Evolutionary conservation across 257 asterid species (phyloP).

Genomic region (Marsdenia floribunda): DNA sequence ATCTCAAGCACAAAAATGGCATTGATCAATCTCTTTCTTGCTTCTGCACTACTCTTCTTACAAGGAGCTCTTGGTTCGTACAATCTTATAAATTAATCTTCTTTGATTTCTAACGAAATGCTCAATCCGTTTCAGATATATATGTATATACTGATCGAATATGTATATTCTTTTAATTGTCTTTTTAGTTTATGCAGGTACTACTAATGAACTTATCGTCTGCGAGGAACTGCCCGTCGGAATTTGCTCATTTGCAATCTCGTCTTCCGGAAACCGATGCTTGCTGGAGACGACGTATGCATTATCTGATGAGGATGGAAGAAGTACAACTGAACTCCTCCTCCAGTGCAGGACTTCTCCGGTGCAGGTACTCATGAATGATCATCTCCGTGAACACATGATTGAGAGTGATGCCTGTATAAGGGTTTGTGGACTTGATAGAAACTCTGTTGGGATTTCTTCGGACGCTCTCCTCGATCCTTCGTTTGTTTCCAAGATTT

Average conservation of each 20-base stretch:
- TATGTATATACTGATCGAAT: too few species aligned
- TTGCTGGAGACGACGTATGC: constrained; percentile 44
- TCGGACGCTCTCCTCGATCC: constrained; percentile 24
- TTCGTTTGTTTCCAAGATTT: constrained; percentile 17
- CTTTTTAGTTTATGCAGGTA: constrained; percentile 26
- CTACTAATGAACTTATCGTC: constrained; percentile 24
- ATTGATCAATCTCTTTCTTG: constrained; percentile 6
- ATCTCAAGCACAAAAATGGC: constrained; percentile 1
- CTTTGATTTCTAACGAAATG: too few species aligned
- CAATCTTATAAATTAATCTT: too few species aligned
- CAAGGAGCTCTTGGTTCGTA: constrained; percentile 4
- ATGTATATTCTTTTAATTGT: too few species aligned
- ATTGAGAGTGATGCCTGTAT: constrained; percentile 27
- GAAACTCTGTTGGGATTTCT: constrained; percentile 30
- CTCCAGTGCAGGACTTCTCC: constrained; percentile 57
- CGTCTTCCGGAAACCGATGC: constrained; percentile 69
- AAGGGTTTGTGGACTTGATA: constrained; percentile 24
- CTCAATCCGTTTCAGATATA: too few species aligned
- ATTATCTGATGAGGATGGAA: constrained; percentile 9
- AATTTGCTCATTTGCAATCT: constrained; percentile 51
- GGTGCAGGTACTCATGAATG: background rate
- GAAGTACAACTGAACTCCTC: constrained; percentile 11
- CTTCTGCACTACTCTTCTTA: constrained; percentile 4
- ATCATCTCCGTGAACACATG: background rate
- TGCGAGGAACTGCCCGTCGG: constrained; percentile 56